Base-by-base conservation (phyloP, 1,139 yeast species). In the Kodamaea ohmeri region DNA sequence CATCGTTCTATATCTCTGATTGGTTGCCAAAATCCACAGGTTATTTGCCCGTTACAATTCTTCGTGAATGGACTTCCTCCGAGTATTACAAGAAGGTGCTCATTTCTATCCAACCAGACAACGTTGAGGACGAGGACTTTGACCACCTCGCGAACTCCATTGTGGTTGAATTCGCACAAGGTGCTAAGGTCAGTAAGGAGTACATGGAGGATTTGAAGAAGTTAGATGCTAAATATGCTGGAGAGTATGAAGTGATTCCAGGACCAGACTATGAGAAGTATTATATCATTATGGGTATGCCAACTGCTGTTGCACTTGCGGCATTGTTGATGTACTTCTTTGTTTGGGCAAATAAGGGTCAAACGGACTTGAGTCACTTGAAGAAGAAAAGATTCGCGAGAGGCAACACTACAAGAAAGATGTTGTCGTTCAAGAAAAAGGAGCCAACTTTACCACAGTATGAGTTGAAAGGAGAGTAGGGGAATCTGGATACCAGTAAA, bases 1-100 rank as follows among this genome's bases (percentile, higher is more conserved):
- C 40, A 11, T 60, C 92, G 1, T 83, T 86, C 53, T 83, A 65
- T 62, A 60, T 76, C 1, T 70, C 88, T 9, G 92, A 82, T 8
- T 87, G 95, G 95, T 38, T 84, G 9, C 60, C 67, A 8, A 84
- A 82, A 51, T 66, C 67, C 19, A 74, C 74, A 42, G 96, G 96
- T 9, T 73, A 68, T 52, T 77, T 60, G 49, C 80, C 90, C 2
- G 55, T 88, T 32, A 73, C 74, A 26, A 63, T 86, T 26, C 59
- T 71, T 24, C 76, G 75, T 40, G 78, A 71, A 14, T 85, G 94
- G 87, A 61, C 57, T 3, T 24, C 44, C 15, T 63, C 65, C 24
- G 81, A 73, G 2, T 58, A 64, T 44, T 74, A 69, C 47, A 62
- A 71, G 50, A 69, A 77, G 53, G 67, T 74, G 40, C 61, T 75